Conservation (phyloP, 208 protist species). For the Histomonas meleagridis region DNA sequence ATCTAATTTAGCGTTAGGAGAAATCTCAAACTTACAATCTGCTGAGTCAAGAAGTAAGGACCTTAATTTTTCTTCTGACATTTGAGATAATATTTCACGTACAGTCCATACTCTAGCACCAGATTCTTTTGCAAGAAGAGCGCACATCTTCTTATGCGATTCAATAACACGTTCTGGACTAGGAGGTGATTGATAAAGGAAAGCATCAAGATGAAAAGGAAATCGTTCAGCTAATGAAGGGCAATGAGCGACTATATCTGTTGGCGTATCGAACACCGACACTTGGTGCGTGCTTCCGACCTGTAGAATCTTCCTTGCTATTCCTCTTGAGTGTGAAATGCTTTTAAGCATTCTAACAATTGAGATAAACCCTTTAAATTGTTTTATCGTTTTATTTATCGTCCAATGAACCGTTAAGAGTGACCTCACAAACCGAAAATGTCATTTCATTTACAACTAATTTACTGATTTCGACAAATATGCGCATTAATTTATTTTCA, state of each 20-base stretch:
- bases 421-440: no score
- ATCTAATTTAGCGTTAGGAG: background rate
- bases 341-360: no score
- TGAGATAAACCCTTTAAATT: no score
- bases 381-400: no score
- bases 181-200: background rate
- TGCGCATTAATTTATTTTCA: no score
- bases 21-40: background rate
- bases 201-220: background rate
- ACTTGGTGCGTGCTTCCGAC: background rate
- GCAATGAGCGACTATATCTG: conserved; percentile 1
- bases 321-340: no score
- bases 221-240: background rate
- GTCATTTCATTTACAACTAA: no score
- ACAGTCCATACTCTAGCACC: conserved; percentile 11
- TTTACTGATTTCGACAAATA: no score
- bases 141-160: background rate
- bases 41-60: background rate
- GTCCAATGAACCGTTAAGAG: no score
- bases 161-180: background rate
- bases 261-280: background rate
- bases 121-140: background rate
- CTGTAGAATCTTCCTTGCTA: no score
- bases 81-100: background rate
- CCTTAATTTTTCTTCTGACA: background rate